Conservation (phyloP, 192 early-diverging fungal species). For the Coemansia sp. region DNA sequence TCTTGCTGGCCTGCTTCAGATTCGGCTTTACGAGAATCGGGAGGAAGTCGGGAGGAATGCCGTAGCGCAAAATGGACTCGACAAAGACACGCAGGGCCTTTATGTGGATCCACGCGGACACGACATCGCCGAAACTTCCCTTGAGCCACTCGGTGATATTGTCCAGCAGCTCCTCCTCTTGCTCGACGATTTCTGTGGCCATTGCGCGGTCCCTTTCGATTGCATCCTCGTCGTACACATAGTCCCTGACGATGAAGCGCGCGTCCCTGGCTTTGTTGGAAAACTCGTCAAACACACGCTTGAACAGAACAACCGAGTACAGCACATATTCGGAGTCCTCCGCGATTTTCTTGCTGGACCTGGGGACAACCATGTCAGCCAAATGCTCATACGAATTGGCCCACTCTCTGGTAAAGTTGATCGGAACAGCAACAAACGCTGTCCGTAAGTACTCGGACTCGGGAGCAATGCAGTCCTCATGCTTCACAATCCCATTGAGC, state of each 20-base stretch:
- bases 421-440: conserved; percentile 92
- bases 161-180: conserved; percentile 76
- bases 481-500: conserved; percentile 86
- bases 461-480: conserved; percentile 78
- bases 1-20: conserved; percentile 79
- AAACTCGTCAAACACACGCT: conserved; percentile 88
- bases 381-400: conserved; percentile 82
- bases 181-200: conserved; percentile 68
- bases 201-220: conserved; percentile 69
- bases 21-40: conserved; percentile 74
- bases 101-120: conserved; percentile 90
- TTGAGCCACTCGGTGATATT: conserved; percentile 82
- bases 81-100: conserved; percentile 95
- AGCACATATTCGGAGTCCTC: conserved; percentile 96
- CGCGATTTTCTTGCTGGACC: conserved; percentile 85
- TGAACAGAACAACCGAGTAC: conserved; percentile 90
- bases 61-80: conserved; percentile 95
- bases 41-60: conserved; percentile 92
- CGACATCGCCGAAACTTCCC: conserved; percentile 94
- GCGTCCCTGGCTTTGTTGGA: conserved; percentile 83
- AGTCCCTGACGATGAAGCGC: conserved; percentile 93
- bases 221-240: conserved; percentile 85
- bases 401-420: conserved; percentile 82
- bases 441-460: conserved; percentile 96
- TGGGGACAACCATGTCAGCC: conserved; percentile 93